A percentile compares a stretch with the other conserved stretches of the same genome.
These are phyloP conservation scores for Rasamsonia emersonii DNA, from an alignment of 2,329 filamentous ascomycete genomes.

Conservation along the genomic window DNA sequence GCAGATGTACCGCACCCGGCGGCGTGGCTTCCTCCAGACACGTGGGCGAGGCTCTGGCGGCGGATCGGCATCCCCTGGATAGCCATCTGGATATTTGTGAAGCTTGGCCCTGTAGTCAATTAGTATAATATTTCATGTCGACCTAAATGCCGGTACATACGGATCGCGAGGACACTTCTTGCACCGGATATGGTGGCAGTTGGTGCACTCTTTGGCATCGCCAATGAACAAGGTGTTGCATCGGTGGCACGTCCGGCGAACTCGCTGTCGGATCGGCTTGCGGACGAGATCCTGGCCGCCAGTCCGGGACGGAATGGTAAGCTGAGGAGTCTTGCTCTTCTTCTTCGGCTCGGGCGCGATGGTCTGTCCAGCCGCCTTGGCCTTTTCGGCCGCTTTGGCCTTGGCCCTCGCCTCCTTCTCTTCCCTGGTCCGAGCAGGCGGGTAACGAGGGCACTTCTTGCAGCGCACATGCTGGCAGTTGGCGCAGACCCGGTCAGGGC, in stretches of 20 bases:
- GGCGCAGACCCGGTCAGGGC: slow-evolving; percentile 61
- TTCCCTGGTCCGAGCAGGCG: slow-evolving; percentile 55
- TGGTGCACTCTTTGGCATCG: slow-evolving; percentile 54
- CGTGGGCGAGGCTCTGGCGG: slow-evolving; percentile 24
- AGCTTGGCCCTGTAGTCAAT: slow-evolving; percentile 26
- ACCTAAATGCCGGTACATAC: slow-evolving; percentile 41
- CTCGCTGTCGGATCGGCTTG: slow-evolving; percentile 62
- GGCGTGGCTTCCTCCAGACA: slow-evolving; percentile 29
- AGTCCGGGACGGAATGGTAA: slow-evolving; percentile 52
- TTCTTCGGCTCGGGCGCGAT: slow-evolving; percentile 40
- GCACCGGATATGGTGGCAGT: slow-evolving; percentile 66
- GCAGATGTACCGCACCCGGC: slow-evolving; percentile 33
- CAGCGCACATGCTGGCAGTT: slow-evolving; percentile 74
- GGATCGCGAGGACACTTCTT: slow-evolving; percentile 73
- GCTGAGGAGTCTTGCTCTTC: slow-evolving; percentile 22
- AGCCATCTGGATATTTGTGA: slow-evolving; percentile 37
- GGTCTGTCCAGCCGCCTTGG: slow-evolving; percentile 10
- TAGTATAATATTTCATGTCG: slow-evolving; percentile 8
- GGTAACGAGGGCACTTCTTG: slow-evolving; percentile 69
- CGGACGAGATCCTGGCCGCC: slow-evolving; percentile 64
- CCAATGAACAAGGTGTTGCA: slow-evolving; percentile 57
- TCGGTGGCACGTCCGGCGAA: slow-evolving; percentile 67
- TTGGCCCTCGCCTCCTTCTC: slow-evolving; percentile 45
- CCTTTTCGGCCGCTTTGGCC: slow-evolving; percentile 27
- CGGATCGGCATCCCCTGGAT: slow-evolving; percentile 36